A percentile compares a stretch with the other conserved stretches of the same genome.
phyloP scores from a whole-genome alignment of 1,284 basidiomycete genomes.

The Golubevia pallescens region DNA sequence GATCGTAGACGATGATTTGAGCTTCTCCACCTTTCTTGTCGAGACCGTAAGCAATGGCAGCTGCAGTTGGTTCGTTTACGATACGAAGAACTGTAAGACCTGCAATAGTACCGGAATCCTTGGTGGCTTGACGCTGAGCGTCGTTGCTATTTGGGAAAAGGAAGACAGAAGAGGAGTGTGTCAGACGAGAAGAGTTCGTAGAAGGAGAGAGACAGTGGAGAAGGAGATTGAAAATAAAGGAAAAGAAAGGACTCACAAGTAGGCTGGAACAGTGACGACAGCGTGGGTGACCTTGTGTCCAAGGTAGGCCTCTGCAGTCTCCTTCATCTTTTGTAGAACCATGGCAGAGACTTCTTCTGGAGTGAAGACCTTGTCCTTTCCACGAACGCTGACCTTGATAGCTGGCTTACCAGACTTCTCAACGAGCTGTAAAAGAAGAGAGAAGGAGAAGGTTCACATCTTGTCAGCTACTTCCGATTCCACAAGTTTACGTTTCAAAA shows the following conservation, averaged over 20 bases:
- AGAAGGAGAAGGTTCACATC: not conserved
- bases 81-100: constrained; percentile 93
- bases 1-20: constrained; percentile 95
- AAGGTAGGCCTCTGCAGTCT: constrained; percentile 97
- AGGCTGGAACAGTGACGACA: constrained; percentile 96
- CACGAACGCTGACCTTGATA: constrained; percentile 53
- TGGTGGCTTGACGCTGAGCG: constrained; percentile 92
- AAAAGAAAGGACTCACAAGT: too few species aligned
- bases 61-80: constrained; percentile 94
- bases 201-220: too few species aligned
- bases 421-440: not conserved
- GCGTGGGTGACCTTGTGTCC: too few species aligned
- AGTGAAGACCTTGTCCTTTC: constrained; percentile 58
- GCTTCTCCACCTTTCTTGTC: constrained; percentile 82
- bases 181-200: too few species aligned
- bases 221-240: too few species aligned
- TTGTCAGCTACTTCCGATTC: not conserved
- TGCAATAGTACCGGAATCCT: constrained; percentile 88
- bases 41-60: constrained; percentile 92
- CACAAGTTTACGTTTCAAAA: too few species aligned
- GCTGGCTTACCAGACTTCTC: constrained; percentile 20
- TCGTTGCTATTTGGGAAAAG: too few species aligned
- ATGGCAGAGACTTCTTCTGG: constrained; percentile 92
- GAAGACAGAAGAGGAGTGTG: too few species aligned
- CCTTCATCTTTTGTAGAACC: constrained; percentile 98